A percentile compares a stretch with the other conserved stretches of the same genome.
Conservation (phyloP, 768 basidiomycete genomes). For the Phaeotremella skinneri region DNA sequence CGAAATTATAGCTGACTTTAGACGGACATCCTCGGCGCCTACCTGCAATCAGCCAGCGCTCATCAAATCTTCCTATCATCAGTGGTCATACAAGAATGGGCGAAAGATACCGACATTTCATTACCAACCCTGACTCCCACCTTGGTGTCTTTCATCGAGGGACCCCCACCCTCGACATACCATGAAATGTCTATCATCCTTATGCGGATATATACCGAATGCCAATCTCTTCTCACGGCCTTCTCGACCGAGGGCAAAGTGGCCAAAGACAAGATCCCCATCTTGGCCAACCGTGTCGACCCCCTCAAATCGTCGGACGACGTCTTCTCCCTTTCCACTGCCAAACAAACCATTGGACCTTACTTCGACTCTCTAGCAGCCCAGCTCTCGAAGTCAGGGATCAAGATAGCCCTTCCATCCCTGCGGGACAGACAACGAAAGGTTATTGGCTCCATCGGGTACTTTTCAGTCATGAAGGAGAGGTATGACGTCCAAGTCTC, state of each 20-base stretch:
- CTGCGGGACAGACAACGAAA: slow-evolving; percentile 74
- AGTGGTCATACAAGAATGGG: slow-evolving; percentile 89
- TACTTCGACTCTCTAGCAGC: slow-evolving; percentile 75
- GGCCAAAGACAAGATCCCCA: slow-evolving; percentile 71
- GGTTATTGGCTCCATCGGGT: slow-evolving; percentile 68
- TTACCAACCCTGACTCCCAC: slow-evolving; percentile 49
- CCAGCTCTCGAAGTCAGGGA: slow-evolving; percentile 65
- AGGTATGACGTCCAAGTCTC: slow-evolving; percentile 83
- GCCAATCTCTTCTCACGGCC: slow-evolving; percentile 71
- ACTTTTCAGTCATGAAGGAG: slow-evolving; percentile 75
- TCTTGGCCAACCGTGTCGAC: slow-evolving; percentile 73
- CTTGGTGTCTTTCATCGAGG: slow-evolving; percentile 71
- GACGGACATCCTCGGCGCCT: slow-evolving; percentile 71
- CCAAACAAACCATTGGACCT: slow-evolving; percentile 65
- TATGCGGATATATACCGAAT: slow-evolving; percentile 74
- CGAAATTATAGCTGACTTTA: slow-evolving; percentile 28
- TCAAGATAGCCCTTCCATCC: slow-evolving; percentile 69
- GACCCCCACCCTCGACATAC: slow-evolving; percentile 71
- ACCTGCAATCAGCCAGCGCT: slow-evolving; percentile 83
- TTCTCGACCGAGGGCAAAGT: slow-evolving; percentile 87
- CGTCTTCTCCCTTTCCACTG: slow-evolving; percentile 76
- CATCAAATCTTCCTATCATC: slow-evolving; percentile 84
- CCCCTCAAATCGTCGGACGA: slow-evolving; percentile 64
- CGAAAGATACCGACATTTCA: slow-evolving; percentile 54
- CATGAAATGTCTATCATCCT: slow-evolving; percentile 86